Evolutionary conservation across 2,329 filamentous ascomycete species (phyloP), one percentile per base, ranked within the genome.

Genomic region (Akanthomyces uredinophilus): DNA sequence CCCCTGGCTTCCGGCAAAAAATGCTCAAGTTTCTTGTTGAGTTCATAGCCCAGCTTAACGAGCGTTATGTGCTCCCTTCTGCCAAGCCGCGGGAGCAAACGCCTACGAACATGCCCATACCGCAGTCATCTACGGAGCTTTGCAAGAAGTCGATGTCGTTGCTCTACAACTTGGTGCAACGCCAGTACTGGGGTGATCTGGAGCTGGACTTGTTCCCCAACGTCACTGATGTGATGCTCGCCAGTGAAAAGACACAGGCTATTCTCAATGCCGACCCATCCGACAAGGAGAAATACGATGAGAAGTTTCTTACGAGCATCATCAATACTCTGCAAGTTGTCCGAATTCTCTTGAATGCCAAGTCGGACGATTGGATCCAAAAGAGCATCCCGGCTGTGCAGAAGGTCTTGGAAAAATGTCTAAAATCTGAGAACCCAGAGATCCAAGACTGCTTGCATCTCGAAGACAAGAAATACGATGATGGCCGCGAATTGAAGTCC

Each of bases 1-100:
- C 89, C 10, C 72, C 83, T 0, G 73, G 83, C 1, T 86, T 90
- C 60, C 86, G 93, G 22, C 83, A 87, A 49, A 89, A 92, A 73
- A 89, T 99, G 79, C 84, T 97, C 53, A 97, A 96, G 75, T 99
- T 98, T 70, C 83, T 99, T 37, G 90, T 98, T 35, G 91, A 95
- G 64, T 98, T 98, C 74, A 96, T 98, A 68, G 93, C 92, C 1
- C 90, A 92, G 56, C 81, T 97, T 24, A 89, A 90, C 20, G 95
- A 98, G 74, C 86, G 93, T 39, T 97, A 90, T 72, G 87, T 87
- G 22, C 84, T 92, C 24, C 88, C 88, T 16, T 90, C 89, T 24
- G 82, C 85, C 16, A 89, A 87, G 68, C 81, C 86, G 47, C 84
- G 86, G 54, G 86, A 89, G 47, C 67, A 79, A 14, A 70, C 73